phyloP scores from a whole-genome alignment of 2,329 filamentous ascomycete species.

The Calycina herbarum region DNA sequence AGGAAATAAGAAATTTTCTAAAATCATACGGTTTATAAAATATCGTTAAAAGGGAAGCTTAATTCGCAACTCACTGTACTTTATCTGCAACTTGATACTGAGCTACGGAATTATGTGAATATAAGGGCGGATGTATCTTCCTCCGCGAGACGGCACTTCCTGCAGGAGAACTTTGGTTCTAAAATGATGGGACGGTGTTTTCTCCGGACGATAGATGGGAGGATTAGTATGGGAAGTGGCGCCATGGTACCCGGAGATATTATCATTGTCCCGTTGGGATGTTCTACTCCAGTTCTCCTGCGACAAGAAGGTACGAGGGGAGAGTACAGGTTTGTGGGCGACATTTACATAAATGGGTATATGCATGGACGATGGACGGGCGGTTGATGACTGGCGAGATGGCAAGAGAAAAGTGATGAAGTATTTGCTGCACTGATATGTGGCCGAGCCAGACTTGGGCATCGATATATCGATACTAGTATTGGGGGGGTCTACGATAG shows the following conservation, averaged over 20 bases:
- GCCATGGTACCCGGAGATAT: background rate
- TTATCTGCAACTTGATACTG: background rate
- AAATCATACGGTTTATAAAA: too few relatives aligned
- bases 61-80: background rate
- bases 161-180: background rate
- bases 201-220: background rate
- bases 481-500: too few relatives aligned
- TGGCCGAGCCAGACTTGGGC: too few relatives aligned
- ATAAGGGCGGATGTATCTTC: background rate
- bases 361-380: background rate
- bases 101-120: background rate
- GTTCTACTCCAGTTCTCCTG: background rate
- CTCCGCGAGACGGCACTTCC: background rate
- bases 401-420: background rate
- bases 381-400: background rate
- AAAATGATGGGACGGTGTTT: slow-evolving; percentile 4
- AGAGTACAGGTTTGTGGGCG: background rate
- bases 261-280: background rate
- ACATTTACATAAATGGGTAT: background rate
- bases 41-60: too few relatives aligned
- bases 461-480: too few relatives aligned
- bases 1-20: too few relatives aligned
- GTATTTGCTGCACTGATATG: background rate
- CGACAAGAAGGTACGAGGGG: background rate
- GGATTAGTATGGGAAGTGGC: background rate